Conservation (phyloP, 1,284 basidiomycete genomes). For the Phlebopus sp. region DNA sequence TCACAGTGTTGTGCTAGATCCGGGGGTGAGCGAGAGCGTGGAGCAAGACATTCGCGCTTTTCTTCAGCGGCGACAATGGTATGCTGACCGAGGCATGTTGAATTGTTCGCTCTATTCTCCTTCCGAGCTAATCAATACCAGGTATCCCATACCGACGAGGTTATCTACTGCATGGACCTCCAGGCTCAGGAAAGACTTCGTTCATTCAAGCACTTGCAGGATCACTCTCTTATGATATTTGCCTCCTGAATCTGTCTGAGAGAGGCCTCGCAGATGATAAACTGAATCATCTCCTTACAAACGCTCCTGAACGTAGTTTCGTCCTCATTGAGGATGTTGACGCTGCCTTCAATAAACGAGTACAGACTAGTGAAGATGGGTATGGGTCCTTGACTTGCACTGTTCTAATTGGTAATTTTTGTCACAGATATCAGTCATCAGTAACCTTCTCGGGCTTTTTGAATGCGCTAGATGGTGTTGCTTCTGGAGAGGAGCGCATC, state of each 20-base stretch:
- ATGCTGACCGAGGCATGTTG: constrained; percentile 85
- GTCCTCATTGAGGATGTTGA: constrained; percentile 97
- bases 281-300: constrained; percentile 89
- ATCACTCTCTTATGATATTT: constrained; percentile 91
- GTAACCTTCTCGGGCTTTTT: constrained; percentile 98
- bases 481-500: constrained; percentile 95
- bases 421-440: constrained; percentile 79
- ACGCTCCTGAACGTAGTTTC: constrained; percentile 90
- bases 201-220: constrained; percentile 98
- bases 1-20: constrained; percentile 86
- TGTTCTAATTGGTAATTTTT: constrained; percentile 12
- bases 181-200: constrained; percentile 97
- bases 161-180: constrained; percentile 93
- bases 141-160: constrained; percentile 97
- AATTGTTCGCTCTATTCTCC: constrained; percentile 4
- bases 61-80: constrained; percentile 86
- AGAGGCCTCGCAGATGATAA: constrained; percentile 97
- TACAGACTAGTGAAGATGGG: constrained; percentile 89
- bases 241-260: constrained; percentile 94
- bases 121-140: constrained; percentile 31
- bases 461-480: constrained; percentile 97
- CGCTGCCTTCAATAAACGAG: constrained; percentile 93
- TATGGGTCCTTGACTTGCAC: constrained; percentile 34
- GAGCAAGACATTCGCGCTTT: constrained; percentile 83
- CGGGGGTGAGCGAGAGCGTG: constrained; percentile 78